Conservation (phyloP, 2,329 filamentous ascomycete genomes). For the Zymoseptoria passerinii region DNA sequence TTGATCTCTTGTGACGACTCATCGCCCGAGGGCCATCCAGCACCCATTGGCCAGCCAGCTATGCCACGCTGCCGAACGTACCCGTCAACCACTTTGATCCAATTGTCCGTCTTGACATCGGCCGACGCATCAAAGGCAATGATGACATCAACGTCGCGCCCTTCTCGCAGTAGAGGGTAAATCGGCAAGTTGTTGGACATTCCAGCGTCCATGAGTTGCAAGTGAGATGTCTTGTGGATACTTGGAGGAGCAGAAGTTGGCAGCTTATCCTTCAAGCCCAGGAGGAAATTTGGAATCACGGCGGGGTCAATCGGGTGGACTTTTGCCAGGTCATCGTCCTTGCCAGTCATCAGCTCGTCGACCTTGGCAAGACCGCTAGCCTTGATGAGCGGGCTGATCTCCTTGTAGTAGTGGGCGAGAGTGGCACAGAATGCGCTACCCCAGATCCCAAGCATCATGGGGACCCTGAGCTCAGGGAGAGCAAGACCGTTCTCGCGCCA, state of each 20-base stretch:
- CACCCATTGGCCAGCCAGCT: constrained; percentile 87
- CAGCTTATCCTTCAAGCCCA: constrained; percentile 69
- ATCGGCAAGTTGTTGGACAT: constrained; percentile 98
- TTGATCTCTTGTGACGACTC: constrained; percentile 51
- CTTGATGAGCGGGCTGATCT: constrained; percentile 74
- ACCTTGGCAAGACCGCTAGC: constrained; percentile 64
- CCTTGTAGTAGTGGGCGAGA: constrained; percentile 89
- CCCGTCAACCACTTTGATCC: constrained; percentile 88
- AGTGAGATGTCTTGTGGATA: constrained; percentile 60
- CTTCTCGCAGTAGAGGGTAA: constrained; percentile 83
- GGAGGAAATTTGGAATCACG: constrained; percentile 78
- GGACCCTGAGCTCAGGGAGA: constrained; percentile 74
- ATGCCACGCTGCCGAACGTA: constrained; percentile 85
- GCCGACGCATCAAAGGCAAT: constrained; percentile 92
- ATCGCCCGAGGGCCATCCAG: constrained; percentile 73
- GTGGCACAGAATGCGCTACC: constrained; percentile 95
- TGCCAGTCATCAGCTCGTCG: constrained; percentile 73
- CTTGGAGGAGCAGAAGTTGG: constrained; percentile 70
- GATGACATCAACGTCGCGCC: constrained; percentile 79
- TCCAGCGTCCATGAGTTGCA: constrained; percentile 76
- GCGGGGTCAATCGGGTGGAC: constrained; percentile 93
- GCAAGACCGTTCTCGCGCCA: constrained; percentile 57
- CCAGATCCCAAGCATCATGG: constrained; percentile 86
- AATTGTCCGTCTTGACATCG: constrained; percentile 89
- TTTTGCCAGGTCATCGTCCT: constrained; percentile 76